Evolutionary conservation across 768 basidiomycete genomes (phyloP).

Genomic region (Lentinula aciculospora): DNA sequence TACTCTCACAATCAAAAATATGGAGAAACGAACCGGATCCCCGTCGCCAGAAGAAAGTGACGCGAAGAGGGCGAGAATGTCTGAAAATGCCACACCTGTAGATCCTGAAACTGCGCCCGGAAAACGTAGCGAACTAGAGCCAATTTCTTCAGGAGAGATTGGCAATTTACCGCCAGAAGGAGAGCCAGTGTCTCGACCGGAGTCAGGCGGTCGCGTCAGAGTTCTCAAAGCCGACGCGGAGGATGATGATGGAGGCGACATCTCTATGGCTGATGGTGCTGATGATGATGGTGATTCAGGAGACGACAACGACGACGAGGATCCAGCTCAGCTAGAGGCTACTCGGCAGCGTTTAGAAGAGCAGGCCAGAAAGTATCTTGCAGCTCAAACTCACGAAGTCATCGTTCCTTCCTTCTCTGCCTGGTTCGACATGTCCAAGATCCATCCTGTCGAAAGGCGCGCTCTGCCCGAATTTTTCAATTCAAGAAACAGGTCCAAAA

Average conservation of each 20-base stretch:
- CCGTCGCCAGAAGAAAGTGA: constrained; percentile 5
- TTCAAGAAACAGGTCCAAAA: constrained; percentile 90
- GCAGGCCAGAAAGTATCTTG: constrained; percentile 90
- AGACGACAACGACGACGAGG: constrained; percentile 82
- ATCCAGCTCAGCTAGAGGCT: constrained; percentile 78
- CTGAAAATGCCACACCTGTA: constrained; percentile 65
- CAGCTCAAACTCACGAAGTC: constrained; percentile 94
- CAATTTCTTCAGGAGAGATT: constrained; percentile 72
- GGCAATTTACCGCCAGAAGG: constrained; percentile 59
- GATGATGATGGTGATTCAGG: constrained; percentile 76
- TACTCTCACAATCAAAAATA: neutral
- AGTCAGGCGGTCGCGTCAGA: constrained; percentile 37
- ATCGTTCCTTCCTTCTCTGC: constrained; percentile 96
- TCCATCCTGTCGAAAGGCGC: constrained; percentile 87
- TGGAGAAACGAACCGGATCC: constrained; percentile 3
- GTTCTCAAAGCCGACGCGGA: constrained; percentile 51
- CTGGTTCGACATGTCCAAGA: constrained; percentile 96
- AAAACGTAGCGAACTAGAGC: constrained; percentile 86
- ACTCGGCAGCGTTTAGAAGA: constrained; percentile 76
- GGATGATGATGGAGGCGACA: constrained; percentile 63
- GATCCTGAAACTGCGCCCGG: constrained; percentile 77
- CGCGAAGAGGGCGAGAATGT: constrained; percentile 17
- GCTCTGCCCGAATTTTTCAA: constrained; percentile 98
- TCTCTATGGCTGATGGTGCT: constrained; percentile 75
- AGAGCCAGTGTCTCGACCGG: constrained; percentile 30